Conservation (phyloP, 2,329 filamentous ascomycete species). For the Graphilbum fragrans region DNA sequence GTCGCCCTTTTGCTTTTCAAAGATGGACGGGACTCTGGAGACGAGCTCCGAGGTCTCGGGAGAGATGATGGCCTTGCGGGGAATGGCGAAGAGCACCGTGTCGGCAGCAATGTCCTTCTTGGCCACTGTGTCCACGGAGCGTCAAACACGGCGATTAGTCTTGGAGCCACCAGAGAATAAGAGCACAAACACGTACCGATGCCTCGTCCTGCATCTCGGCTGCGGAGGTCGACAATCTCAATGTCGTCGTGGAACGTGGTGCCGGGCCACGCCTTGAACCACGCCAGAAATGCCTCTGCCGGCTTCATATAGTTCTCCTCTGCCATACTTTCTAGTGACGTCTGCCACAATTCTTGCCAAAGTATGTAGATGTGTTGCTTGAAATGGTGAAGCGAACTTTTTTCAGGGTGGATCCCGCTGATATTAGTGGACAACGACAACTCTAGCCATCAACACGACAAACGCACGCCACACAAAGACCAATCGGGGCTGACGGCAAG, state of each 20-base stretch:
- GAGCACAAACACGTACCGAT: constrained; percentile 28
- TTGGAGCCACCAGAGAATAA: not conserved
- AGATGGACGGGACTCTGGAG: constrained; percentile 40
- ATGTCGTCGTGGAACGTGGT: constrained; percentile 41
- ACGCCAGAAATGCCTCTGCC: constrained; percentile 35
- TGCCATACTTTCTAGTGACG: not conserved
- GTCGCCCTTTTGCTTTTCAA: constrained; percentile 24
- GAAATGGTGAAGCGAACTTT: no score
- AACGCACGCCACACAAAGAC: no score
- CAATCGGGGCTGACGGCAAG: no score
- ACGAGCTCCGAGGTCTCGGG: constrained; percentile 59
- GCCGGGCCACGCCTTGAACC: constrained; percentile 40
- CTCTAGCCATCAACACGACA: no score
- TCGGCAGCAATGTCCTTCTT: constrained; percentile 57
- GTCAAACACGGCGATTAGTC: no score
- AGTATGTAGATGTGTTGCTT: not conserved
- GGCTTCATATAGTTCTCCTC: constrained; percentile 25
- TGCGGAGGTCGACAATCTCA: constrained; percentile 37
- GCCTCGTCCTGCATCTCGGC: constrained; percentile 38
- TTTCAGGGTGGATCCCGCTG: no score
- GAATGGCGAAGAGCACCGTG: constrained; percentile 70
- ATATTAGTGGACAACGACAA: no score
- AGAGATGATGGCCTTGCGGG: constrained; percentile 58
- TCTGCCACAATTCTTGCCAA: not conserved
- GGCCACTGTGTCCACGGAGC: no score